These are phyloP conservation scores for Durusdinium trenchii DNA, from an alignment of 73 alveolate species.

Conservation along the genomic window DNA sequence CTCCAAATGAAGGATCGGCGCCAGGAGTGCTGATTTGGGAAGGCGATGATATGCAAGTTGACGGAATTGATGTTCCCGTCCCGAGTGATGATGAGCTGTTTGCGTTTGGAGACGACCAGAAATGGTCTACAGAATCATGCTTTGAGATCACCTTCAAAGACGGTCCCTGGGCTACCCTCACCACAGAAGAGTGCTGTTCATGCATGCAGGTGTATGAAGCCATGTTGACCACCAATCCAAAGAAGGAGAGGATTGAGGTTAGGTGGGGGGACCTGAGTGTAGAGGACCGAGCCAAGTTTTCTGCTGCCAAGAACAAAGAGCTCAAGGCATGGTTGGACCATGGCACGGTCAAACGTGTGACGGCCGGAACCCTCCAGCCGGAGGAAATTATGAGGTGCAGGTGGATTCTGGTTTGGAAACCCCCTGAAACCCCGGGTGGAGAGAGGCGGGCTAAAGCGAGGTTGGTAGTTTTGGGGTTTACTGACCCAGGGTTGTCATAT, in stretches of 20 bases:
- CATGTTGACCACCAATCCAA: not conserved
- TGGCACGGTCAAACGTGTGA: not conserved
- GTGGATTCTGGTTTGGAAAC: slow-evolving; percentile 2
- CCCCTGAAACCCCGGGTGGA: too few species aligned
- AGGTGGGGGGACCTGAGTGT: not conserved
- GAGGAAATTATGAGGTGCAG: not conserved
- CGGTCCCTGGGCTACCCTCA: too few species aligned
- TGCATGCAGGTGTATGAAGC: too few species aligned
- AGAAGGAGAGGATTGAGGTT: not conserved
- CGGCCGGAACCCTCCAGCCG: not conserved
- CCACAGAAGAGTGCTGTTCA: too few species aligned
- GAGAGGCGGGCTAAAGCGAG: too few species aligned
- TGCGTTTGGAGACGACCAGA: not conserved
- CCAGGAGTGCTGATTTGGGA: too few species aligned
- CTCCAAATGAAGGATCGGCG: too few species aligned
- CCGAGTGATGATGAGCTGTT: not conserved
- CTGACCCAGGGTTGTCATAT: not conserved
- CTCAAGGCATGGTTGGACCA: not conserved
- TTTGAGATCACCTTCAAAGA: too few species aligned
- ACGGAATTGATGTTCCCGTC: not conserved
- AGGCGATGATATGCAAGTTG: too few species aligned
- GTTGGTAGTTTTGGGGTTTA: not conserved
- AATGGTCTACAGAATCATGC: too few species aligned
- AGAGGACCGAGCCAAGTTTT: not conserved
- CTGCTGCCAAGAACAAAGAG: slow-evolving; percentile 14